Base-by-base conservation (phyloP, 805 yeast genomes). In the Candida insectorum region DNA sequence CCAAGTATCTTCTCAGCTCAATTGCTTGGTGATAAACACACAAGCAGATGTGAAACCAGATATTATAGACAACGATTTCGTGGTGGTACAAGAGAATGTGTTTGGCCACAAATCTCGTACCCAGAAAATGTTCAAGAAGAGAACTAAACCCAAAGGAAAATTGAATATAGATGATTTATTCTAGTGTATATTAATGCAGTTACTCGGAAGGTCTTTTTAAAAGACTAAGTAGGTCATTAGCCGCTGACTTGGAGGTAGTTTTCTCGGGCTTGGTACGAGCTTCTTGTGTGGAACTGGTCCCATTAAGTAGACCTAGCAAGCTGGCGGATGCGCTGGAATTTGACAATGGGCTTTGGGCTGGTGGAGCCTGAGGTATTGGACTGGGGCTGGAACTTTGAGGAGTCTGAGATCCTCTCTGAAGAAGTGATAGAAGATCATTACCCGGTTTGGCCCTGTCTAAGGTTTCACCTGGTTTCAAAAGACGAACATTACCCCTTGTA, bases 391-490 rank as follows among this genome's bases (percentile, higher is more conserved):
- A n/a, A n/a, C n/a, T n/a, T n/a, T 20, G 23, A 6, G 11, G 17
- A 10, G 12, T 8, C 23, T 20, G 23, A 20, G 23, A 11, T 8
- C 11, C 24, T 22, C 27, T 30, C 2, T 37, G 33, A 9, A 41
- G 38, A 12, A 27, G 15, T 7, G 33, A 20, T 16, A 49, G 37
- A 12, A 49, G 39, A 8, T 48, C 47, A 16, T 41, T 43, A n/a
- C 36, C 37, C 11, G 17, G 23, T 20, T 16, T 10, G 16, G 36
- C 37, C 28, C 9, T 46, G 45, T 22, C 33, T 28, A 34, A 49
- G 28, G 49, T 31, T 36, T 58, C 60, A 10, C 62, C 62, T 5
- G 58, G 59, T 23, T 54, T 58, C 20, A 58, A 41, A 16, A 58
- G 36, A 29, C 55, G 47, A 28, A 57, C 36, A 21, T 47, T 48